Evolutionary conservation across 495 filamentous ascomycete genomes (phyloP).

Genomic region (Neurospora sp.): DNA sequence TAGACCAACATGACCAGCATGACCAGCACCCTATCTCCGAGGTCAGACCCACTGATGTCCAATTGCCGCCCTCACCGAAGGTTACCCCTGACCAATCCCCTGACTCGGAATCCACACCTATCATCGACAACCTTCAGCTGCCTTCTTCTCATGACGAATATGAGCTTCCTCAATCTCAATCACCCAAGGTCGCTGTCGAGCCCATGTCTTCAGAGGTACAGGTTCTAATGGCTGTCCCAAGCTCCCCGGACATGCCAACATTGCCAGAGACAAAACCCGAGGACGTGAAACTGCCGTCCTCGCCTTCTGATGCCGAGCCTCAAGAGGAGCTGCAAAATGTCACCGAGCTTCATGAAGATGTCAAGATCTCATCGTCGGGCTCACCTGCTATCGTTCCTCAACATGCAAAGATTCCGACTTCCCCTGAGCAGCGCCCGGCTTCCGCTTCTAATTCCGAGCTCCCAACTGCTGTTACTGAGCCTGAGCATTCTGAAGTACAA

Average conservation of each 20-base stretch:
- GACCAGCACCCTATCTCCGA: neutral
- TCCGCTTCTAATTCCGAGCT: neutral
- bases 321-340: neutral
- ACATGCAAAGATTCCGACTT: neutral
- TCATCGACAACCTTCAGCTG: neutral
- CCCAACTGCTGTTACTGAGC: neutral
- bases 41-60: neutral
- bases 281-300: neutral
- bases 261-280: neutral
- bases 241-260: neutral
- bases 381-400: neutral
- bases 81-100: neutral
- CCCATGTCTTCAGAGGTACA: neutral
- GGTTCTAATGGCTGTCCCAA: neutral
- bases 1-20: neutral
- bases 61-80: neutral
- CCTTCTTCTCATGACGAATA: neutral
- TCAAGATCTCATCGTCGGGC: neutral
- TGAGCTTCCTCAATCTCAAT: neutral
- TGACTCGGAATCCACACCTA: neutral
- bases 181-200: neutral
- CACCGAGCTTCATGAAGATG: neutral
- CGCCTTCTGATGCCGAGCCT: neutral
- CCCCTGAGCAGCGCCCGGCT: neutral
- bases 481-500: neutral